Conservation (phyloP, 768 basidiomycete species). For the Russula lepida region DNA sequence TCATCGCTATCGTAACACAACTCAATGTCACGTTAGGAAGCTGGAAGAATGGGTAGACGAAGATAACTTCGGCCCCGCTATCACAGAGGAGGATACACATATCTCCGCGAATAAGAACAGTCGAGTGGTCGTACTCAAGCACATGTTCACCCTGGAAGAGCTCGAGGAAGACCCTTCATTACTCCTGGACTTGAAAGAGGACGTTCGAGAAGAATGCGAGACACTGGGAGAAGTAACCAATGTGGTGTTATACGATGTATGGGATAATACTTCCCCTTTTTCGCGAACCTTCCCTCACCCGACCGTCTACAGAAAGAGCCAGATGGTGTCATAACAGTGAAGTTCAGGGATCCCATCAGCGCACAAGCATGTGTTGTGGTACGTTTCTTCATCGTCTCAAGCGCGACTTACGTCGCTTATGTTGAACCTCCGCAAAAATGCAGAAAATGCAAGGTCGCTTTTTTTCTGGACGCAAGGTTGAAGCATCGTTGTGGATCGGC, state of each 20-base stretch:
- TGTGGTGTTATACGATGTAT: conserved; percentile 87
- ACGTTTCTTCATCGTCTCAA: conserved; percentile 26
- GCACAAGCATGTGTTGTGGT: conserved; percentile 90
- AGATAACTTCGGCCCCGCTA: conserved; percentile 77
- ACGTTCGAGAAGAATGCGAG: conserved; percentile 90
- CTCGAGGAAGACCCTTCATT: conserved; percentile 79
- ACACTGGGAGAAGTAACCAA: conserved; percentile 91
- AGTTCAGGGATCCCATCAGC: conserved; percentile 86
- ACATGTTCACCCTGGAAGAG: conserved; percentile 88
- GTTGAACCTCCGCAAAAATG: background rate
- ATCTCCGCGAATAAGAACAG: conserved; percentile 44
- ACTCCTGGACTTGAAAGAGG: conserved; percentile 89
- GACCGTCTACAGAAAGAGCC: conserved; percentile 60
- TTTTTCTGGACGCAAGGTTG: conserved; percentile 76
- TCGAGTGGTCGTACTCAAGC: conserved; percentile 86
- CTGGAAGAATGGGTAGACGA: conserved; percentile 91
- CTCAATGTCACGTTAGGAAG: conserved; percentile 47
- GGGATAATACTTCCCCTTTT: conserved; percentile 28
- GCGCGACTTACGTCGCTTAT: background rate
- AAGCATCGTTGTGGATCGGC: conserved; percentile 76
- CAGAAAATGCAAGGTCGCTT: conserved; percentile 94
- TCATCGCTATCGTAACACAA: background rate
- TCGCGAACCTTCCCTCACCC: background rate
- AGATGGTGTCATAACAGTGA: conserved; percentile 93
- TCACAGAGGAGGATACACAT: conserved; percentile 45